These are phyloP conservation scores for Lichtheimia ramosa DNA, from an alignment of 371 early-diverging fungal species.

Conservation along the genomic window DNA sequence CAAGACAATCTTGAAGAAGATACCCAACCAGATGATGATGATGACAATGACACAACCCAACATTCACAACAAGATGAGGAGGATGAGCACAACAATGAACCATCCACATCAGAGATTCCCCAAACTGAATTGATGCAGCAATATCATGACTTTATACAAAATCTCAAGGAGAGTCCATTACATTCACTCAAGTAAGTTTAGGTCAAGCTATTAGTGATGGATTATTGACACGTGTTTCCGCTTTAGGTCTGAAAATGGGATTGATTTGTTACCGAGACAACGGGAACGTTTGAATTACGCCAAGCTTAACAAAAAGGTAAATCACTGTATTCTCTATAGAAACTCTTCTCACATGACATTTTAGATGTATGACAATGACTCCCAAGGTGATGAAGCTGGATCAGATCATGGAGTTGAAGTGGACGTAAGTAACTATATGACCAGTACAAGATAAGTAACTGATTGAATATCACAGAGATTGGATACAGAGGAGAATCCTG, in stretches of 20 bases:
- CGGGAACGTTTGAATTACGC: slow-evolving; percentile 6
- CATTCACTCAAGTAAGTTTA: slow-evolving; percentile 24
- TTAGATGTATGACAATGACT: neutral
- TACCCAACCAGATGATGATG: slow-evolving; percentile 8
- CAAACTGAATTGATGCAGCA: slow-evolving; percentile 11
- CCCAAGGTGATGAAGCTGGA: neutral
- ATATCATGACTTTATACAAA: slow-evolving; percentile 11
- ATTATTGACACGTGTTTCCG: no score
- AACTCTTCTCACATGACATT: neutral
- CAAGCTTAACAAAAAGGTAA: slow-evolving; percentile 1
- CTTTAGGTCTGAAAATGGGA: slow-evolving; percentile 1
- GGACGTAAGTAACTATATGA: neutral
- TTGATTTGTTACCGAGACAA: slow-evolving; percentile 19
- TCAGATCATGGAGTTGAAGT: neutral
- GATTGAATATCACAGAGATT: neutral
- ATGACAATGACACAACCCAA: slow-evolving; percentile 6
- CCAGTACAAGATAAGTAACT: neutral
- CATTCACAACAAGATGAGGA: slow-evolving; percentile 3
- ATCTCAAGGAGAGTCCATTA: slow-evolving; percentile 18
- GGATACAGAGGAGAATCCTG: neutral
- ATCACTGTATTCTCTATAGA: no score
- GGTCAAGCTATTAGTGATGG: no score
- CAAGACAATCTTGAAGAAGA: neutral
- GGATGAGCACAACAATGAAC: neutral
- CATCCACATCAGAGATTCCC: slow-evolving; percentile 7